A percentile compares a stretch with the other conserved stretches of the same genome.
phyloP scores from a whole-genome alignment of 441 rosid genomes.

The Rhodomyrtus psidioides region DNA sequence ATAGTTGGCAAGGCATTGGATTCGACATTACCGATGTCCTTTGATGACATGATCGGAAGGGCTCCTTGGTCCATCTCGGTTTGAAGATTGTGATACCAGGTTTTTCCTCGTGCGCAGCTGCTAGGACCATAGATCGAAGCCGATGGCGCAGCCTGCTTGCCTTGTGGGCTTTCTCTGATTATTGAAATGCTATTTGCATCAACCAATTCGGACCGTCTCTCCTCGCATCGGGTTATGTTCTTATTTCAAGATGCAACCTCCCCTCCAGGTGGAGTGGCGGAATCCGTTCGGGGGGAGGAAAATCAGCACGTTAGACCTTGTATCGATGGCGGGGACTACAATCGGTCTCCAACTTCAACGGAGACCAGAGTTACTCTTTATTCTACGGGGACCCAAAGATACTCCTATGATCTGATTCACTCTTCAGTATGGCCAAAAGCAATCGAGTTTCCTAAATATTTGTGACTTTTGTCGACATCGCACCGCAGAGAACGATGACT shows the following conservation, averaged over 20 bases:
- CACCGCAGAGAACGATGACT: background rate
- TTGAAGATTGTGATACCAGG: background rate
- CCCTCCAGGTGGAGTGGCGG: background rate
- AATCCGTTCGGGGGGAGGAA: background rate
- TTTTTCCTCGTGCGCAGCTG: background rate
- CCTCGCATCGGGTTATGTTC: background rate
- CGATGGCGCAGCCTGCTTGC: background rate
- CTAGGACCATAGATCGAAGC: background rate
- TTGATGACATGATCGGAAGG: background rate
- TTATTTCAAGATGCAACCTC: background rate
- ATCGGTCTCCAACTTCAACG: background rate
- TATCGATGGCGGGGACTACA: background rate
- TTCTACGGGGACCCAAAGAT: background rate
- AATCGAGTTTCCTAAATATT: background rate
- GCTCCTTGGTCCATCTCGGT: no score
- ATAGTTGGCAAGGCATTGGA: background rate
- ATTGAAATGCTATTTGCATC: background rate
- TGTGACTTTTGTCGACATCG: accelerated
- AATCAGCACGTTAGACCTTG: background rate
- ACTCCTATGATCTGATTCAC: background rate
- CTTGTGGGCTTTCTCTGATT: background rate
- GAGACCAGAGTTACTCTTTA: background rate
- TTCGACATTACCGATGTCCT: background rate
- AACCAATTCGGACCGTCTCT: background rate
- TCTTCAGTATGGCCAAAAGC: background rate